Base-by-base conservation (phyloP, 441 rosid genomes). In the Bocquillonia castaneifolia region DNA sequence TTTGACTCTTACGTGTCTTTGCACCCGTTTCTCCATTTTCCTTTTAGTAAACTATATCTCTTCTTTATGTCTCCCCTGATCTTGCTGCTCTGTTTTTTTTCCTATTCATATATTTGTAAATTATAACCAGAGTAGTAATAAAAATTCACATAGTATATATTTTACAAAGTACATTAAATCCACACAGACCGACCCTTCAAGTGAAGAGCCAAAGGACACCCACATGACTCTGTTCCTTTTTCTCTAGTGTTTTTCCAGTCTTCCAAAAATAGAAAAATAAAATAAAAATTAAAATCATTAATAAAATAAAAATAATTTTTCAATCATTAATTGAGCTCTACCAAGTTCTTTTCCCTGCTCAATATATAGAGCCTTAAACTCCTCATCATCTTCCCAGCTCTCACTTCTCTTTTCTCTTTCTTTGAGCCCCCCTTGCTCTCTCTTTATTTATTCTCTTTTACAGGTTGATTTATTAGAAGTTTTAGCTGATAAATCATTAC, bases 131-230 rank as follows among this genome's bases (percentile, higher is more conserved):
- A n/a, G n/a, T n/a, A n/a, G n/a, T n/a, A n/a, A n/a, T n/a, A n/a
- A n/a, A 9, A 36, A 52, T 22, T 25, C 23, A 22, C 8, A 1
- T 2, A 22, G 9, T 52, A 25, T 40, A 2, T 6, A 6, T 6
- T 14, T 10, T 53, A 26, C 8, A 23, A 63, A 56, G 34, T 4
- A 34, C 81, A 75, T 74, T 82, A 81, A 86, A 78, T 76, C 82
- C 75, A 57, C 87, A 83, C 91, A 85, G 86, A 81, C 91, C 86
- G 86, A 81, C 86, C 71, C 70, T 54, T 67, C 72, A 77, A 66
- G 80, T 69, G 64, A 71, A 77, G 75, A 61, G 78, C 71, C 79
- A 47, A 79, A 77, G 70, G 71, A 80, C 82, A 77, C 83, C 81
- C 96, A 81, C 93, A 86, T 88, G 90, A 72, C 82, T 71, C 74